Evolutionary conservation across 306 rosid genomes (phyloP).

Genomic region (Corylus heterophylla): DNA sequence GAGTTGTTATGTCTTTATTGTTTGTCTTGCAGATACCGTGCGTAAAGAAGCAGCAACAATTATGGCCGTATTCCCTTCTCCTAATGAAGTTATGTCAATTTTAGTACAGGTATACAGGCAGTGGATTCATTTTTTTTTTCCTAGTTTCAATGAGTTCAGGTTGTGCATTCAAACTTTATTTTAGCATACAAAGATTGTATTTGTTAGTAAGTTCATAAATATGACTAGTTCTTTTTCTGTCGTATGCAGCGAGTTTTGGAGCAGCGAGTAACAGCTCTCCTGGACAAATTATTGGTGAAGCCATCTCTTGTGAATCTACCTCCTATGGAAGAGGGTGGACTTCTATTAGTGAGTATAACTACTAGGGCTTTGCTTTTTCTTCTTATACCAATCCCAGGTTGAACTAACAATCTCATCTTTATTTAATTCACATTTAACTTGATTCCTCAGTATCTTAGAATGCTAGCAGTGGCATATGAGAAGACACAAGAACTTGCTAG

Average conservation of each 20-base stretch:
- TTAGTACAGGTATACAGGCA: conserved; percentile 78
- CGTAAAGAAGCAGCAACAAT: conserved; percentile 94
- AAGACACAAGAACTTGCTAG: conserved; percentile 95
- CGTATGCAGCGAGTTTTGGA: conserved; percentile 85
- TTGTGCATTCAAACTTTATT: neutral
- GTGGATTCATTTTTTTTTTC: conserved; percentile 14
- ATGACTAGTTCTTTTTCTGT: conserved; percentile 17
- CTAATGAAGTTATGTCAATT: conserved; percentile 98
- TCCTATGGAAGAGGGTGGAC: conserved; percentile 97
- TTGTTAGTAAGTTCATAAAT: neutral
- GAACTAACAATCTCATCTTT: conserved; percentile 21
- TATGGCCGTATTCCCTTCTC: conserved; percentile 95
- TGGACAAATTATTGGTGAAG: conserved; percentile 84
- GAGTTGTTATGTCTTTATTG: conserved; percentile 28
- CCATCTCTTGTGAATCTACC: conserved; percentile 91
- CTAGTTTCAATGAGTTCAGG: conserved; percentile 3
- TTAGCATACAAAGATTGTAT: neutral
- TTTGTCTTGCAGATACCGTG: conserved; percentile 76
- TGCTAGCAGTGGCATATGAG: conserved; percentile 97
- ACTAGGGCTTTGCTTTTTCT: conserved; percentile 15
- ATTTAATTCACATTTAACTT: conserved; percentile 37
- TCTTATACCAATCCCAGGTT: conserved; percentile 20
- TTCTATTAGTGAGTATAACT: conserved; percentile 74
- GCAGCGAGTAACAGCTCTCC: conserved; percentile 85
- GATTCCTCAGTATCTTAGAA: conserved; percentile 91